A percentile compares a stretch with the other conserved stretches of the same genome.
Conservation (phyloP, 2,329 filamentous ascomycete species). For the Penicillium olsonii region DNA sequence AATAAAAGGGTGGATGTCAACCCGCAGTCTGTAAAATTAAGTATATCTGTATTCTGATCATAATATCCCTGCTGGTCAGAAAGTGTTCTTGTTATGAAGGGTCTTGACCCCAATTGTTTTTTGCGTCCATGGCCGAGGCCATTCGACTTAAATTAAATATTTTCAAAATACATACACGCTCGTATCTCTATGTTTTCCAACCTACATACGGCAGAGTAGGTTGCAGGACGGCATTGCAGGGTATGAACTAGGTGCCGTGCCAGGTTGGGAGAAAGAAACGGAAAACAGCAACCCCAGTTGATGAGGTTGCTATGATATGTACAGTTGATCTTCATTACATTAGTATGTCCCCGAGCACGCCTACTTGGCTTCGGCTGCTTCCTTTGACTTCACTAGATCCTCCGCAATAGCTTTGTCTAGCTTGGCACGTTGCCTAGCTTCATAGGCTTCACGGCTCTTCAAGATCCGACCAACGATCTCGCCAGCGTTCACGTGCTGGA, state of each 20-base stretch:
- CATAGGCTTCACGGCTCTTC: slow-evolving; percentile 81
- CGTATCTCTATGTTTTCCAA: neutral
- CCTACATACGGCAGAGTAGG: neutral
- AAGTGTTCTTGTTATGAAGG: slow-evolving; percentile 1
- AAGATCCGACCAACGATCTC: slow-evolving; percentile 91
- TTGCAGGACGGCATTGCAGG: neutral
- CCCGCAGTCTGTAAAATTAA: slow-evolving; percentile 18
- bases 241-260: neutral
- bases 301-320: slow-evolving; percentile 17
- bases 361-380: slow-evolving; percentile 41
- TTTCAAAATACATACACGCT: neutral
- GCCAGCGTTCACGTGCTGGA: slow-evolving; percentile 84
- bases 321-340: slow-evolving; percentile 16
- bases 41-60: slow-evolving; percentile 9
- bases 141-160: no score
- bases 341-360: neutral
- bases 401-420: slow-evolving; percentile 81
- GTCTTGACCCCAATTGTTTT: neutral
- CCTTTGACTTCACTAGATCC: slow-evolving; percentile 62
- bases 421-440: slow-evolving; percentile 87
- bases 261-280: neutral
- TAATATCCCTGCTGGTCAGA: slow-evolving; percentile 12
- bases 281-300: slow-evolving; percentile 14
- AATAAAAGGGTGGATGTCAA: slow-evolving; percentile 23
- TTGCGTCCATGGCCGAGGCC: neutral